Evolutionary conservation across 345 rosid genomes (phyloP).

Genomic region (Mallotus nudiflorus): DNA sequence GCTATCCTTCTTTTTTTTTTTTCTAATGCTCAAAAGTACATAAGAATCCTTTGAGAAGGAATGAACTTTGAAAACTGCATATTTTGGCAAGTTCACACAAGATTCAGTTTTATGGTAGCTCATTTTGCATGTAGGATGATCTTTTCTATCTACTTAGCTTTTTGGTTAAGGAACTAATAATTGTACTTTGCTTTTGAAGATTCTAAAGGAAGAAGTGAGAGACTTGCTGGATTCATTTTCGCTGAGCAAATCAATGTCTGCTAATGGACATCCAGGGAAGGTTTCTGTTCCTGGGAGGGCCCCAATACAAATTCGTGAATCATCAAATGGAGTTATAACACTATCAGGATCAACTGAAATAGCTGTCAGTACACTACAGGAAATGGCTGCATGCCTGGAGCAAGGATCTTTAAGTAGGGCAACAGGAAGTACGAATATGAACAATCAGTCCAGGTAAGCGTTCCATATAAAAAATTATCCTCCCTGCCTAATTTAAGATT

Average conservation of each 20-base stretch:
- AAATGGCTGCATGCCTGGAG: conserved; percentile 91
- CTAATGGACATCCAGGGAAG: conserved; percentile 53
- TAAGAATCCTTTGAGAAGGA: neutral
- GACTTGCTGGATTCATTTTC: conserved; percentile 75
- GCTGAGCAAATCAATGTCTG: conserved; percentile 51
- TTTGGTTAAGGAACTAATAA: conserved; percentile 22
- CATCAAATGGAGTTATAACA: conserved; percentile 88
- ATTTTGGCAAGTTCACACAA: conserved; percentile 1
- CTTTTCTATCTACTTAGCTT: neutral
- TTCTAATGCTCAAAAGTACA: neutral
- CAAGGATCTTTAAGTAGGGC: conserved; percentile 91
- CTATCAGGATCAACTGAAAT: conserved; percentile 93
- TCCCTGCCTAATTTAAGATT: conserved; percentile 8
- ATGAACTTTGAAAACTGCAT: neutral
- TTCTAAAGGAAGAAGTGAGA: conserved; percentile 91
- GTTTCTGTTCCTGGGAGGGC: conserved; percentile 65
- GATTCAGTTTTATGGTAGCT: neutral
- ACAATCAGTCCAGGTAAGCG: conserved; percentile 85
- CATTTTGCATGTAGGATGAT: neutral
- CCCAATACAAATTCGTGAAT: conserved; percentile 91
- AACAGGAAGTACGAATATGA: conserved; percentile 98
- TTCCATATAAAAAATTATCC: conserved; percentile 5
- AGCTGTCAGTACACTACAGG: conserved; percentile 66
- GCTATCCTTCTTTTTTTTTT: neutral
- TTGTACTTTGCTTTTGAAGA: conserved; percentile 47